Conservation (phyloP, 176 grass and related monocot species). For the Cenchrus americanus region DNA sequence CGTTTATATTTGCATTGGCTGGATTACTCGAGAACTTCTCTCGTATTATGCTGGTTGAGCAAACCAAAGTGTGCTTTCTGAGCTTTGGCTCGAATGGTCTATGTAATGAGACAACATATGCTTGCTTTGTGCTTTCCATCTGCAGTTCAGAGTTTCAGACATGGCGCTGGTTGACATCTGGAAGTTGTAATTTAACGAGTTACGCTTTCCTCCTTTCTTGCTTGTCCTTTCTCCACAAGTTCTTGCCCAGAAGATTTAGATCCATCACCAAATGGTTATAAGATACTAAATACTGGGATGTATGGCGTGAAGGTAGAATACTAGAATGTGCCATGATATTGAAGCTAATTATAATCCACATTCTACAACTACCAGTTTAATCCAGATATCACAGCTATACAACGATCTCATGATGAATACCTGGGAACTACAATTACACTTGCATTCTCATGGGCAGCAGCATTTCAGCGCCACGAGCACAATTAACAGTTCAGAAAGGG, state of each 20-base stretch:
- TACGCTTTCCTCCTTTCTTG: background rate
- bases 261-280: background rate
- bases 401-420: slow-evolving; percentile 31
- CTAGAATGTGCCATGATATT: background rate
- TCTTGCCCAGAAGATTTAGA: background rate
- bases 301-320: background rate
- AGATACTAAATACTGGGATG: background rate
- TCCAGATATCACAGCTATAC: slow-evolving; percentile 48
- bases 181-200: background rate
- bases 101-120: background rate
- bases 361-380: slow-evolving; percentile 16
- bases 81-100: background rate
- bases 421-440: slow-evolving; percentile 34
- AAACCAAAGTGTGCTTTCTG: background rate
- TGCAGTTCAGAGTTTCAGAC: background rate
- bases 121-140: background rate
- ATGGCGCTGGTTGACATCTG: background rate
- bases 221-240: background rate
- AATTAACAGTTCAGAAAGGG: slow-evolving; percentile 17
- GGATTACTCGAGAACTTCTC: background rate
- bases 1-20: background rate
- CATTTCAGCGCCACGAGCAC: slow-evolving; percentile 7
- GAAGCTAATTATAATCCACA: slow-evolving; percentile 33
- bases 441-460: slow-evolving; percentile 12
- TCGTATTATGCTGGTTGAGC: background rate